Conservation (phyloP, 2,329 filamentous ascomycete species). For the Aspergillus sp. region DNA sequence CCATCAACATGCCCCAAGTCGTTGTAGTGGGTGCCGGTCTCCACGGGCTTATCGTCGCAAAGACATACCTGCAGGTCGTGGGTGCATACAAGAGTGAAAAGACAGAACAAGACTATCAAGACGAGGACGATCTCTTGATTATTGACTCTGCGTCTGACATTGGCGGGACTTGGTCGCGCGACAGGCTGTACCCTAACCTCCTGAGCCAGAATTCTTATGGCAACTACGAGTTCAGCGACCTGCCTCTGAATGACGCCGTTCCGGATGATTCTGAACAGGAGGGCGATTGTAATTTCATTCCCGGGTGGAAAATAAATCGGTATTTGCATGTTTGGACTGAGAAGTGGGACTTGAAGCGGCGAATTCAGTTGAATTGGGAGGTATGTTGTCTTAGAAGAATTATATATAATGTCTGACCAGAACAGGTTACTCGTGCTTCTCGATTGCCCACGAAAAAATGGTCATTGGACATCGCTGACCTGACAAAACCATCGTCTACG, state of each 20-base stretch:
- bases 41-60: conserved; percentile 30
- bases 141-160: conserved; percentile 25
- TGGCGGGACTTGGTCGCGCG: conserved; percentile 29
- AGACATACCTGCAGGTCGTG: conserved; percentile 29
- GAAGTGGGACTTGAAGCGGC: conserved; percentile 23
- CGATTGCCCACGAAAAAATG: conserved; percentile 25
- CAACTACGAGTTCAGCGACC: conserved; percentile 30
- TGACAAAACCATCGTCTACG: not conserved
- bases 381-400: not conserved
- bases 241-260: conserved; percentile 19
- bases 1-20: not conserved
- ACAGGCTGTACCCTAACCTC: conserved; percentile 30
- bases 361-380: conserved; percentile 26
- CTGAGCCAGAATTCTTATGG: conserved; percentile 30
- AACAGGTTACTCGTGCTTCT: not conserved
- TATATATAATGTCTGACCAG: not conserved
- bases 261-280: conserved; percentile 8
- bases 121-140: conserved; percentile 18
- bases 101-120: not conserved
- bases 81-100: not conserved
- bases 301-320: conserved; percentile 27
- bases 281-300: conserved; percentile 20
- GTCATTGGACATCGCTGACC: conserved; percentile 18
- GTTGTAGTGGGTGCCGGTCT: conserved; percentile 9
- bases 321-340: conserved; percentile 25